Base-by-base conservation (phyloP, 805 yeast genomes). In the Scheffersomyces coipomensis region DNA sequence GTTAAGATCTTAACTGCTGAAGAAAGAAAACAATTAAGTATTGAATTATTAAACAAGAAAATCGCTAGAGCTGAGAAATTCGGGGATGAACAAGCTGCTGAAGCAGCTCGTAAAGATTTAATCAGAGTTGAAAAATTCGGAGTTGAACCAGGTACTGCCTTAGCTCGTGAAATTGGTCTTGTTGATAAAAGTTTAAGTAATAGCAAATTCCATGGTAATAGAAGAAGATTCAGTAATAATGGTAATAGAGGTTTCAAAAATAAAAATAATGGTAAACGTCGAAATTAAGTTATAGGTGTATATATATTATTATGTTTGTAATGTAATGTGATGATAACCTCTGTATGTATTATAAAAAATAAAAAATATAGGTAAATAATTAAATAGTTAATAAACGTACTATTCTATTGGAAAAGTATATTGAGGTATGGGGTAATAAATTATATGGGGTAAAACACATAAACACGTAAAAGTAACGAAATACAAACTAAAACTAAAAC, bases 61-160 rank as follows among this genome's bases (percentile, higher is more conserved):
- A 73, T 88, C 40, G 69, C 68, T 35, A 76, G 97, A 53, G 85
- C 89, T 13, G 78, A 78, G 55, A 86, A 87, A 59, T 90, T 89
- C 52, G 93, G 91, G 17, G 76, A 73, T 45, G 88, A 82, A 37
- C 67, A 67, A n/a, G 66, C 64, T 16, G 75, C 77, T 19, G 70
- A 70, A 27, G 72, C 68, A 16, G 77, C 85, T 34, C 78, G 78
- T 53, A 79, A 77, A 45, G 82, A 78, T 44, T 66, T 88, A 51
- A 72, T 71, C 26, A 78, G 96, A 56, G 79, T 89, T 46, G 83
- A 83, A 58, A 88, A 87, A 67, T 90, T 88, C 56, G 98, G 97
- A 21, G 78, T 88, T 35, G 84, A 81, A 45, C 58, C 72, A 25
- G 81, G 81, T 41, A 79, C 85, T 29, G 75, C 82, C 8, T 62